Percentiles rank a stretch among this genome's conserved stretches.
phyloP scores from a whole-genome alignment of 2,329 filamentous ascomycete species.

The Stachybotrys chlorohalonatus region DNA sequence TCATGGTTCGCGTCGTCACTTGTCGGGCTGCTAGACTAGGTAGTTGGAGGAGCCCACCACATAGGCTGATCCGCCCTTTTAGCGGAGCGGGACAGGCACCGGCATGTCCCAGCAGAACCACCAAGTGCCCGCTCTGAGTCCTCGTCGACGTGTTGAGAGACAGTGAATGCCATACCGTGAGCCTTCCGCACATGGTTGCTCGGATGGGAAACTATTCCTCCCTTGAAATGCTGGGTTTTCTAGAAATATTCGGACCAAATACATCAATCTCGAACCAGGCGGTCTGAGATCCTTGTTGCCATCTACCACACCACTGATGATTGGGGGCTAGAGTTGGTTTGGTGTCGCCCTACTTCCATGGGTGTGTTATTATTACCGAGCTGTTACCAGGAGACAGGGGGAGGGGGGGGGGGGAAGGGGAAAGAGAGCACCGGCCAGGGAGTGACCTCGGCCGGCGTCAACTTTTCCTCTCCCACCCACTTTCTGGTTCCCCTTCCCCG shows the following conservation, averaged over 20 bases:
- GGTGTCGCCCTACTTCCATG: neutral
- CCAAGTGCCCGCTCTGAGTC: too few species aligned
- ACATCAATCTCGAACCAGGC: neutral
- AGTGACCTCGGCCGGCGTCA: neutral
- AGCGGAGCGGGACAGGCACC: too few species aligned
- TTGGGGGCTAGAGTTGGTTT: neutral
- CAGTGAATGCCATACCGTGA: too few species aligned
- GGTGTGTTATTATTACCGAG: neutral
- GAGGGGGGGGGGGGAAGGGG: too few species aligned
- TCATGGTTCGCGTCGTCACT: too few species aligned
- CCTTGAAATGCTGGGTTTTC: neutral
- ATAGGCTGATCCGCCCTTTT: too few species aligned
- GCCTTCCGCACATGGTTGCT: too few species aligned
- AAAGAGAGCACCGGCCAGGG: too few species aligned
- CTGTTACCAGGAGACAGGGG: neutral
- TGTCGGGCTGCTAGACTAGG: too few species aligned
- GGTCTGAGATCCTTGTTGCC: neutral
- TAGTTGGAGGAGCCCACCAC: too few species aligned
- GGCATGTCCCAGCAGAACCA: too few species aligned
- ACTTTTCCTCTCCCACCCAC: neutral
- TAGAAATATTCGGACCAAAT: neutral
- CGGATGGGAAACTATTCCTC: neutral
- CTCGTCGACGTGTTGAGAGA: too few species aligned
- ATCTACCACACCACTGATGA: neutral
- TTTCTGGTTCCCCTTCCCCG: neutral